Evolutionary conservation across 1,284 basidiomycete genomes (phyloP).

Genomic region (Coniophora puteana): DNA sequence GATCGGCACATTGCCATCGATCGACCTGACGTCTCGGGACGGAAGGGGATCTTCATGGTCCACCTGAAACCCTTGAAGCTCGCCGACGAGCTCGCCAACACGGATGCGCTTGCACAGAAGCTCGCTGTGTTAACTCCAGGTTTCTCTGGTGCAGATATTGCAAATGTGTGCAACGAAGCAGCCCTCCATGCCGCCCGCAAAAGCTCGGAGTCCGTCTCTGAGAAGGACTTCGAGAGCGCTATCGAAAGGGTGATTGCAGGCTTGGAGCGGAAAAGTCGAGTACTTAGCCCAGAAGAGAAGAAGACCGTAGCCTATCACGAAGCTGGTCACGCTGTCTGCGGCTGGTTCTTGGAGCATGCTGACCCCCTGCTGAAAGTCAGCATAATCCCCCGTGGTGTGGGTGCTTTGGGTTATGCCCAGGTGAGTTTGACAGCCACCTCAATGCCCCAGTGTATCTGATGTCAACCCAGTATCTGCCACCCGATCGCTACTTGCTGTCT

Average conservation of each 20-base stretch:
- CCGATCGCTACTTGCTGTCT: constrained; percentile 93
- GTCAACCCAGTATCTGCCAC: constrained; percentile 77
- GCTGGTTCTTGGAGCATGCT: constrained; percentile 97
- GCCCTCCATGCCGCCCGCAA: constrained; percentile 93
- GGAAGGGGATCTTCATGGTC: constrained; percentile 92
- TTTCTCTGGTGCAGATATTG: constrained; percentile 98
- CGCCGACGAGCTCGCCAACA: constrained; percentile 52
- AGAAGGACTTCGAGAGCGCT: constrained; percentile 92
- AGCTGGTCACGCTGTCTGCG: constrained; percentile 97
- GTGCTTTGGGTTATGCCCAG: constrained; percentile 95
- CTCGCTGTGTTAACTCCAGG: constrained; percentile 95
- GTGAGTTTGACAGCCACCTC: constrained; percentile 36
- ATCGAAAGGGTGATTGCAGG: constrained; percentile 99
- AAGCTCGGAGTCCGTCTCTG: constrained; percentile 75
- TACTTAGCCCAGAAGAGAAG: constrained; percentile 95
- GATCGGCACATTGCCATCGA: constrained; percentile 97
- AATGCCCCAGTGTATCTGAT: constrained; percentile 6
- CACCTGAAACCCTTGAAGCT: constrained; percentile 88
- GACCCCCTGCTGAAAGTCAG: constrained; percentile 97
- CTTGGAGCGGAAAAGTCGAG: constrained; percentile 91
- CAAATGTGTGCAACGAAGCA: constrained; percentile 98
- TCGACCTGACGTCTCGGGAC: constrained; percentile 90
- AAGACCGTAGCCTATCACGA: constrained; percentile 99
- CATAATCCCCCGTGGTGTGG: constrained; percentile 96
- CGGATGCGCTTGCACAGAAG: constrained; percentile 78